A percentile compares a stretch with the other conserved stretches of the same genome.
These are phyloP conservation scores for Boletus pseudo-olivaceus DNA, from an alignment of 768 basidiomycete species.

Conservation along the genomic window DNA sequence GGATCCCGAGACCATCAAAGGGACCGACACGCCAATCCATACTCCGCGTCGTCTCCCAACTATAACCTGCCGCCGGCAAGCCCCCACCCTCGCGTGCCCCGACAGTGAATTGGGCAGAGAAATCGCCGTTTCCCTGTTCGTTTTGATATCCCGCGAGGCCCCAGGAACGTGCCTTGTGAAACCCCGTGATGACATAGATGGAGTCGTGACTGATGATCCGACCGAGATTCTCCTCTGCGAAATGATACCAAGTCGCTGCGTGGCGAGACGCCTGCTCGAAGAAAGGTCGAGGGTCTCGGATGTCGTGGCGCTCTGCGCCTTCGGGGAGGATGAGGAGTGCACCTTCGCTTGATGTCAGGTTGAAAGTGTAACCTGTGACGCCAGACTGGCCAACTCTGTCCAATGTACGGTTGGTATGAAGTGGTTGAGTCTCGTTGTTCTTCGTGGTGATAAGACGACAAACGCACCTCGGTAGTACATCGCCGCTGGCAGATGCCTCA, in stretches of 20 bases:
- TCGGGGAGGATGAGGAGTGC: constrained; percentile 35
- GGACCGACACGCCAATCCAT: constrained; percentile 22
- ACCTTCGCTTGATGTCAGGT: constrained; percentile 24
- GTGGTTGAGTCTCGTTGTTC: neutral
- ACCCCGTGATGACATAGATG: constrained; percentile 33
- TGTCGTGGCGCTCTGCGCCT: constrained; percentile 27
- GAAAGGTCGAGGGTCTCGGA: constrained; percentile 25
- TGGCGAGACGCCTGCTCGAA: constrained; percentile 25
- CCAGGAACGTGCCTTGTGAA: constrained; percentile 30
- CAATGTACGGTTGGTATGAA: neutral
- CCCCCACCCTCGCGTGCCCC: constrained; percentile 3
- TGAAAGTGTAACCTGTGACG: constrained; percentile 9
- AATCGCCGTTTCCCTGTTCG: neutral
- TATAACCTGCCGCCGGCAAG: constrained; percentile 4
- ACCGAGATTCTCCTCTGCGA: constrained; percentile 25
- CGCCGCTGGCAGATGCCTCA: neutral
- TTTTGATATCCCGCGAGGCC: constrained; percentile 24
- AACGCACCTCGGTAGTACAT: constrained; percentile 8
- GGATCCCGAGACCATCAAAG: neutral
- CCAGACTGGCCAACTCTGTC: constrained; percentile 5
- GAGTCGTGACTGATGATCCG: constrained; percentile 29
- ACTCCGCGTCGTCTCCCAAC: constrained; percentile 18
- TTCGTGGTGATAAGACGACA: neutral
- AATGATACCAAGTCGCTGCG: constrained; percentile 31
- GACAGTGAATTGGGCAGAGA: constrained; percentile 16